Conservation (phyloP, 345 rosid species). For the Mallotus nudiflorus region DNA sequence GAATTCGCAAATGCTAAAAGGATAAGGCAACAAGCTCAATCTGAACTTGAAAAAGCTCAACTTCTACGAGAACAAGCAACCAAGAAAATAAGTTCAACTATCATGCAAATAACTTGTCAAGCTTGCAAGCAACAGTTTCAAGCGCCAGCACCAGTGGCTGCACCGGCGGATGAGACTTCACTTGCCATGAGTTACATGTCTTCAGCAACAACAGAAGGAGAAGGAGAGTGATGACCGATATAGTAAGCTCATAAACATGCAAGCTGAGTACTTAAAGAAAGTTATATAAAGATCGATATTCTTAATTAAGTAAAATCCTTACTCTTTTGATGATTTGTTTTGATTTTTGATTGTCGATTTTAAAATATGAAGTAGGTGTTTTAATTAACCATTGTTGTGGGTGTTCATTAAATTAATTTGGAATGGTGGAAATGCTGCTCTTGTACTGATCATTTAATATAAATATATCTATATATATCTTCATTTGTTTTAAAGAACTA, state of each 20-base stretch:
- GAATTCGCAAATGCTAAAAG: slow-evolving; percentile 68
- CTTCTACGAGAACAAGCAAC: slow-evolving; percentile 60
- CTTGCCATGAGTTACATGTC: slow-evolving; percentile 80
- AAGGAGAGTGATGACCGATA: slow-evolving; percentile 38
- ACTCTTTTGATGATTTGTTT: neutral
- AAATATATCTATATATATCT: neutral
- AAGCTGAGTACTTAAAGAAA: neutral
- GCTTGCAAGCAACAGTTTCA: slow-evolving; percentile 70
- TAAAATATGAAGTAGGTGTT: slow-evolving; percentile 7
- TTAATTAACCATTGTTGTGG: slow-evolving; percentile 14
- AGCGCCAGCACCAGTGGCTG: slow-evolving; percentile 29
- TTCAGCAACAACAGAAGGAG: slow-evolving; percentile 77
- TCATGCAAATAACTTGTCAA: slow-evolving; percentile 74
- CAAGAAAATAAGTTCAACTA: slow-evolving; percentile 61
- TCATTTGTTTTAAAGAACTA: slow-evolving; percentile 2
- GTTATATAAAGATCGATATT: neutral
- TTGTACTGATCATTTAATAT: neutral
- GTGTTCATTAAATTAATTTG: slow-evolving; percentile 4
- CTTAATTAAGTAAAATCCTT: neutral
- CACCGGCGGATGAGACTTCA: slow-evolving; percentile 65
- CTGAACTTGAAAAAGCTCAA: slow-evolving; percentile 71
- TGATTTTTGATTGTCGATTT: slow-evolving; percentile 11
- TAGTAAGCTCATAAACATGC: neutral
- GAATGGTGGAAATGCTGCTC: slow-evolving; percentile 8
- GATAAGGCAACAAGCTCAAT: slow-evolving; percentile 71